These are phyloP conservation scores for Epichloe scottii DNA, from an alignment of 2,329 filamentous ascomycete species.

Conservation along the genomic window DNA sequence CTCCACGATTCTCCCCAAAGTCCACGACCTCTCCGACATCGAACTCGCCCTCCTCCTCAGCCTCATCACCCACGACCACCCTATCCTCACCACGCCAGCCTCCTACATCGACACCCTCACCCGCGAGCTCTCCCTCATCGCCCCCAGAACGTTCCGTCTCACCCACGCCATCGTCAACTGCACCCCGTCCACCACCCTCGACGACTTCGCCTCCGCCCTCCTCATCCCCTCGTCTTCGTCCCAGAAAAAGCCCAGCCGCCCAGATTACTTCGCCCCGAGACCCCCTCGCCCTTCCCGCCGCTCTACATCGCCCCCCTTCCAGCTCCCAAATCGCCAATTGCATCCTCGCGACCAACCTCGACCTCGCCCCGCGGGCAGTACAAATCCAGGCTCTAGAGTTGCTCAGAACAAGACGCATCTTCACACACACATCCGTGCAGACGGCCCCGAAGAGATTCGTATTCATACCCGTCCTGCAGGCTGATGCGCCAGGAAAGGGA, in stretches of 20 bases:
- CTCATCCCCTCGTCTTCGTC: constrained; percentile 27
- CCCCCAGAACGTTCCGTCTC: constrained; percentile 59
- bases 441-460: constrained; percentile 66
- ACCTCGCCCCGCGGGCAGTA: constrained; percentile 58
- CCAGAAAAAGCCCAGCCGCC: constrained; percentile 12
- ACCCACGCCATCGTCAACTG: constrained; percentile 60
- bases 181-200: constrained; percentile 58
- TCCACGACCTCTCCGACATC: constrained; percentile 72
- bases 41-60: constrained; percentile 78
- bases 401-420: constrained; percentile 65
- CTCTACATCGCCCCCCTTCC: constrained; percentile 18
- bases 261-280: constrained; percentile 18
- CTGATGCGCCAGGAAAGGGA: constrained; percentile 28
- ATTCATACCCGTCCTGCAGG: constrained; percentile 59
- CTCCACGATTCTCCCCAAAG: constrained; percentile 42
- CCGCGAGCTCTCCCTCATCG: constrained; percentile 61
- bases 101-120: constrained; percentile 54
- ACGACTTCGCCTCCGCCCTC: constrained; percentile 66
- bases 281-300: constrained; percentile 12
- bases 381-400: constrained; percentile 75
- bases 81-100: constrained; percentile 64
- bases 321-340: constrained; percentile 57
- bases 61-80: constrained; percentile 72
- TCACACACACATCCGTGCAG: constrained; percentile 62
- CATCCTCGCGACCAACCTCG: constrained; percentile 68